Percentiles rank a stretch among this genome's conserved stretches.
These are phyloP conservation scores for Clonostachys solani DNA, from an alignment of 2,329 filamentous ascomycete genomes.

Conservation along the genomic window DNA sequence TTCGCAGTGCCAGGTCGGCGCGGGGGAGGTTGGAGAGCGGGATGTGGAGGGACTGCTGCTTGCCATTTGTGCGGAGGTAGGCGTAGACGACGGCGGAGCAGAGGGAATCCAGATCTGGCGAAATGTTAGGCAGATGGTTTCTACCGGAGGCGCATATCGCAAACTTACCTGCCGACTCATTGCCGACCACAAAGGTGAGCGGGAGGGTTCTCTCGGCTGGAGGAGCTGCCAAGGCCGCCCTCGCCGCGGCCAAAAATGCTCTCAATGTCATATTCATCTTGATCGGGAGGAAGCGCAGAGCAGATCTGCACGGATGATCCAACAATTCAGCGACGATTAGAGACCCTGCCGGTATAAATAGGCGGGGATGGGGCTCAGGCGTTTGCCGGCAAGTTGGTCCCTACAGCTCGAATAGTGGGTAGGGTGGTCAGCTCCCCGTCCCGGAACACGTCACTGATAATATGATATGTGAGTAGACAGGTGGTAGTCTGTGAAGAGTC, in stretches of 20 bases:
- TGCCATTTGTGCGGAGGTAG: constrained; percentile 63
- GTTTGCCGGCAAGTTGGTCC: too few relatives aligned
- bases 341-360: too few relatives aligned
- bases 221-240: constrained; percentile 37
- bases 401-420: too few relatives aligned
- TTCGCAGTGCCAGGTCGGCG: constrained; percentile 65
- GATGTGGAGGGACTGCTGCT: constrained; percentile 56
- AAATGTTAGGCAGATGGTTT: background rate
- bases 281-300: too few relatives aligned
- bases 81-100: constrained; percentile 70
- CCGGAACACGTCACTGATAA: too few relatives aligned
- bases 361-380: too few relatives aligned
- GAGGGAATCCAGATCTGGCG: constrained; percentile 72
- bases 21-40: constrained; percentile 69
- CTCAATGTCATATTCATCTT: constrained; percentile 27
- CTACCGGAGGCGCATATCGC: background rate
- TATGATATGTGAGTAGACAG: too few relatives aligned
- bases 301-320: too few relatives aligned
- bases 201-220: constrained; percentile 38
- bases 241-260: constrained; percentile 47
- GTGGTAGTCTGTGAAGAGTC: too few relatives aligned
- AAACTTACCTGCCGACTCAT: constrained; percentile 58
- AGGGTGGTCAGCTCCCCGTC: too few relatives aligned
- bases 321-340: too few relatives aligned
- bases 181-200: constrained; percentile 60